Conservation (phyloP, 148 eudicot genomes). For the Chenopodium suecicum region DNA sequence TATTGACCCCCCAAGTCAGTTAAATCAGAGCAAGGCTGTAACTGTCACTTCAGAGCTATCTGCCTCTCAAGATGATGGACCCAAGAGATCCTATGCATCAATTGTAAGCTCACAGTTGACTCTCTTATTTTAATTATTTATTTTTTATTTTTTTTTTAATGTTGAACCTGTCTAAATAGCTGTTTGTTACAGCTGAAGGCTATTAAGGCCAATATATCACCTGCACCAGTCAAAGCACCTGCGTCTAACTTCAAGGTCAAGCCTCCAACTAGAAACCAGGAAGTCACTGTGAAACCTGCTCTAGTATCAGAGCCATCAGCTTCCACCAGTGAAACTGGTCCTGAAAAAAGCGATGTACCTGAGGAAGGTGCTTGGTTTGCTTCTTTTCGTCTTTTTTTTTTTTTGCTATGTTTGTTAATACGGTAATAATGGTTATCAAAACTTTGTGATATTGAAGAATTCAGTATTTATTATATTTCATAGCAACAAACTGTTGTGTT, state of each 20-base stretch:
- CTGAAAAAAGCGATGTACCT: slow-evolving; percentile 32
- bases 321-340: slow-evolving; percentile 33
- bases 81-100: slow-evolving; percentile 64
- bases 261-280: slow-evolving; percentile 45
- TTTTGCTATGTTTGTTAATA: neutral
- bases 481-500: too few relatives aligned
- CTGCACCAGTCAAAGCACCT: slow-evolving; percentile 40
- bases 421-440: neutral
- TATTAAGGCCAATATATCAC: slow-evolving; percentile 35
- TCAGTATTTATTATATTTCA: neutral
- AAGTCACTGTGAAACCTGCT: slow-evolving; percentile 34
- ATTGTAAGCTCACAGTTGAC: slow-evolving; percentile 44
- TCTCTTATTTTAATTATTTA: neutral
- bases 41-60: slow-evolving; percentile 38
- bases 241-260: slow-evolving; percentile 34
- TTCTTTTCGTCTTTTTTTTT: neutral
- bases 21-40: slow-evolving; percentile 34
- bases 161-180: neutral
- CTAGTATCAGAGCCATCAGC: slow-evolving; percentile 32
- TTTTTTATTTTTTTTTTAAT: neutral
- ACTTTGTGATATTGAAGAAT: neutral
- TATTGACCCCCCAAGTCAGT: slow-evolving; percentile 42
- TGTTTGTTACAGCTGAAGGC: slow-evolving; percentile 50
- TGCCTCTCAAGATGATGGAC: slow-evolving; percentile 43
- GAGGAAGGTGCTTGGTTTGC: slow-evolving; percentile 41